These are phyloP conservation scores for Lineolata rhizophorae DNA, from an alignment of 495 filamentous ascomycete genomes.

Conservation along the genomic window DNA sequence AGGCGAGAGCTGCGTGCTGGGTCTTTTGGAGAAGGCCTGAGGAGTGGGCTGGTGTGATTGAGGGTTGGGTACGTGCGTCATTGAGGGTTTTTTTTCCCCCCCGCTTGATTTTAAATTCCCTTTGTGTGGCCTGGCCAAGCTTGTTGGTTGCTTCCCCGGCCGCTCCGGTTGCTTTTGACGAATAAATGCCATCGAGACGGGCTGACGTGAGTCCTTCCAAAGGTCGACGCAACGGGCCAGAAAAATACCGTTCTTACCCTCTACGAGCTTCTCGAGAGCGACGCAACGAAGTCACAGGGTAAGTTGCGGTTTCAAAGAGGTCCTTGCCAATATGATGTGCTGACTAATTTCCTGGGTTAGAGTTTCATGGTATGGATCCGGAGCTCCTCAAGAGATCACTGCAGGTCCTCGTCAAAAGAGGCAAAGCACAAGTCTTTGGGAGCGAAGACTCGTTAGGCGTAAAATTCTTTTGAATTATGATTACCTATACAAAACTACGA, in stretches of 20 bases:
- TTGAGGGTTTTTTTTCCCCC: too few relatives aligned
- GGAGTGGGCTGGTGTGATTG: conserved; percentile 44
- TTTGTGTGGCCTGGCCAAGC: too few relatives aligned
- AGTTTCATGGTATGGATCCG: conserved; percentile 73
- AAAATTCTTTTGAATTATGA: conserved; percentile 99
- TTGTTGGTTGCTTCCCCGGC: too few relatives aligned
- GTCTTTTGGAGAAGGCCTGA: conserved; percentile 50
- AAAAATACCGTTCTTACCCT: conserved; percentile 51
- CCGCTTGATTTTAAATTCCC: too few relatives aligned
- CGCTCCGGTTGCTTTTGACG: too few relatives aligned
- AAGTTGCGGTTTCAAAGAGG: conserved; percentile 5
- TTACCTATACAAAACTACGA: too few relatives aligned
- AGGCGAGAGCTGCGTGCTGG: conserved; percentile 25
- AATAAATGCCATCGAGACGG: too few relatives aligned
- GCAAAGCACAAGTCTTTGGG: conserved; percentile 87
- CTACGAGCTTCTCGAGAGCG: conserved; percentile 52
- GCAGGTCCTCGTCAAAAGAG: conserved; percentile 57
- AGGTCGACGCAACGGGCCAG: conserved; percentile 54
- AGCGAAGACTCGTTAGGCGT: conserved; percentile 66
- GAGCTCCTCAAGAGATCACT: conserved; percentile 64
- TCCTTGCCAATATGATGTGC: too few relatives aligned
- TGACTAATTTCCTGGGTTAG: too few relatives aligned
- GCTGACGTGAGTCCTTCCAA: too few relatives aligned
- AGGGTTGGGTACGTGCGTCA: too few relatives aligned
- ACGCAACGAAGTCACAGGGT: conserved; percentile 38